A percentile compares a stretch with the other conserved stretches of the same genome.
Evolutionary conservation across 2,329 filamentous ascomycete species (phyloP).

Genomic region (Beauveria sp.): DNA sequence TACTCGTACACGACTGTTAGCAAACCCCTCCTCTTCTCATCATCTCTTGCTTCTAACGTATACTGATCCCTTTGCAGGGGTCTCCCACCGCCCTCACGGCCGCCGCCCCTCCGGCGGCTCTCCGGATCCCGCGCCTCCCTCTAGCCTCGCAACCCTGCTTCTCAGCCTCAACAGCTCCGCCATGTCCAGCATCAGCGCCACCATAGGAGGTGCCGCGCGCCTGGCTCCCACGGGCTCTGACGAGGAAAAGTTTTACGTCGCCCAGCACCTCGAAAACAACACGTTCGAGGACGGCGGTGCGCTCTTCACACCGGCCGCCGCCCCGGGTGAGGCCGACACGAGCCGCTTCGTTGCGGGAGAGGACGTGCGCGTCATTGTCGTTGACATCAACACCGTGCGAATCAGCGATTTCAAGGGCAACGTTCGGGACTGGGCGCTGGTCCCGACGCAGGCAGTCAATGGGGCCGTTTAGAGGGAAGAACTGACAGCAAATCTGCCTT

Average conservation of each 20-base stretch:
- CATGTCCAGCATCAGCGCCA: conserved; percentile 81
- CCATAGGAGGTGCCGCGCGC: conserved; percentile 81
- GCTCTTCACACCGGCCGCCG: conserved; percentile 27
- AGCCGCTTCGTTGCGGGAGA: conserved; percentile 70
- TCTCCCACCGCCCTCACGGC: conserved; percentile 75
- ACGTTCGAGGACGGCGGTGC: conserved; percentile 54
- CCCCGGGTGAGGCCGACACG: conserved; percentile 41
- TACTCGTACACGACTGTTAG: conserved; percentile 88
- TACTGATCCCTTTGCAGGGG: conserved; percentile 44
- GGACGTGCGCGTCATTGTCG: conserved; percentile 80
- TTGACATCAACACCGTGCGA: conserved; percentile 74
- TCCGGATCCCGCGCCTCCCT: conserved; percentile 56
- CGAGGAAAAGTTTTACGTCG: conserved; percentile 77
- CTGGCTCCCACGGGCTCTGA: conserved; percentile 66
- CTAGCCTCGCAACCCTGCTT: conserved; percentile 73
- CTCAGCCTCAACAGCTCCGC: conserved; percentile 87
- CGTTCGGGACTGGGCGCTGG: conserved; percentile 67
- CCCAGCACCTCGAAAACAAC: conserved; percentile 84
- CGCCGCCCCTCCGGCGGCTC: conserved; percentile 53
- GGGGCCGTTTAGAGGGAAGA: conserved; percentile 22
- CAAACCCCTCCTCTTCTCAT: neutral
- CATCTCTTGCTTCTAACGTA: neutral
- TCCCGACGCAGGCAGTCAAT: conserved; percentile 31
- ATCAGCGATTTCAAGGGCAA: conserved; percentile 95
- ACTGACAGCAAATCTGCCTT: neutral